Evolutionary conservation across 2,329 filamentous ascomycete genomes (phyloP).

Genomic region (Cordyceps cicadae): DNA sequence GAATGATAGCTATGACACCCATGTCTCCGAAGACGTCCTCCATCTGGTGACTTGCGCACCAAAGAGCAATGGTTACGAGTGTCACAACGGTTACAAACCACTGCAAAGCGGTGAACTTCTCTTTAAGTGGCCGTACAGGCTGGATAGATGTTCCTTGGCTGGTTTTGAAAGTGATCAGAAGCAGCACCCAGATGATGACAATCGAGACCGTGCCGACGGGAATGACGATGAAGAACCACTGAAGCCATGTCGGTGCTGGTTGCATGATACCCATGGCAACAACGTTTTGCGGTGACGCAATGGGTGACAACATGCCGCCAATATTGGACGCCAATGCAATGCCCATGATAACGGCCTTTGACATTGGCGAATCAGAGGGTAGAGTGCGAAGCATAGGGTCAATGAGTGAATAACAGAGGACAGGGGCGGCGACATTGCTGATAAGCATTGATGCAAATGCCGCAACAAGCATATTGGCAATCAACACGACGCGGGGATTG

Average conservation of each 20-base stretch:
- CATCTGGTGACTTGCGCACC: slow-evolving; percentile 87
- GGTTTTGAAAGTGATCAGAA: slow-evolving; percentile 79
- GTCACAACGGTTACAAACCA: slow-evolving; percentile 89
- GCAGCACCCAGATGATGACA: slow-evolving; percentile 77
- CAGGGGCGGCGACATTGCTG: slow-evolving; percentile 93
- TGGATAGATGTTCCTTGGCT: slow-evolving; percentile 81
- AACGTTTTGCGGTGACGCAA: slow-evolving; percentile 94
- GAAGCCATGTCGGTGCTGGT: slow-evolving; percentile 82
- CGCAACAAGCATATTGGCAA: slow-evolving; percentile 98
- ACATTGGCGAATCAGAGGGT: slow-evolving; percentile 82
- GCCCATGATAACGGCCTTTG: slow-evolving; percentile 88
- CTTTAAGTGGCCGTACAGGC: slow-evolving; percentile 81
- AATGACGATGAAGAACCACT: slow-evolving; percentile 94
- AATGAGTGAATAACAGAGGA: slow-evolving; percentile 95
- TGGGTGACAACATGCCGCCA: slow-evolving; percentile 91
- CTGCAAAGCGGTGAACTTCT: slow-evolving; percentile 79
- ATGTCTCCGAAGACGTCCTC: slow-evolving; percentile 89
- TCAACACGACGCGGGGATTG: slow-evolving; percentile 73
- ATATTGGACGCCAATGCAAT: slow-evolving; percentile 94
- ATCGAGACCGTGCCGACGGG: slow-evolving; percentile 89
- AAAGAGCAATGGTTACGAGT: slow-evolving; percentile 74
- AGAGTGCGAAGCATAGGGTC: slow-evolving; percentile 95
- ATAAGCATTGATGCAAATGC: slow-evolving; percentile 99
- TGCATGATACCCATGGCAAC: slow-evolving; percentile 95
- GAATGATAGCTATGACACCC: slow-evolving; percentile 96